Conservation (phyloP, 371 early-diverging fungal species). For the Aphelidium insulamus region DNA sequence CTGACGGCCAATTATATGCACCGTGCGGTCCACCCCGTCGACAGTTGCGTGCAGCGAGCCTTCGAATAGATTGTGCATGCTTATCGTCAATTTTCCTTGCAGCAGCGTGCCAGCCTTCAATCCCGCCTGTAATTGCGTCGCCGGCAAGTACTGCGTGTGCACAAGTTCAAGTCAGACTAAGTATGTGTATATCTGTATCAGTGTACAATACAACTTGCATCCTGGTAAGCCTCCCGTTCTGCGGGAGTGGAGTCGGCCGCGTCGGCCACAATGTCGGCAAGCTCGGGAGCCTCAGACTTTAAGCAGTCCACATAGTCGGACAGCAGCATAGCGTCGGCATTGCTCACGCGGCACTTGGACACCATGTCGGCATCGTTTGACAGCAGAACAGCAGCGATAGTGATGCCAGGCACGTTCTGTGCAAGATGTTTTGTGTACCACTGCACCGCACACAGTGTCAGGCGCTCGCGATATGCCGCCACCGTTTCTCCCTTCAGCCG, state of each 20-base stretch:
- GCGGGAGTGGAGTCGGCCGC: conserved; percentile 27
- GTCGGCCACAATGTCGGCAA: conserved; percentile 66
- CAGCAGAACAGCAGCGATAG: conserved; percentile 39
- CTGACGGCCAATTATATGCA: conserved; percentile 58
- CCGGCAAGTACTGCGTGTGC: conserved; percentile 33
- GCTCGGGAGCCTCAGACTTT: conserved; percentile 33
- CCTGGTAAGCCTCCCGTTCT: conserved; percentile 17
- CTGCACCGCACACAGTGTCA: conserved; percentile 17
- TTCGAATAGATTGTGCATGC: conserved; percentile 65
- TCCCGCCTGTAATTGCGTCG: conserved; percentile 54
- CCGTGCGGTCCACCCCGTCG: conserved; percentile 39
- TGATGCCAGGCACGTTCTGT: conserved; percentile 4
- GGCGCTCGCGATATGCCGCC: conserved; percentile 79
- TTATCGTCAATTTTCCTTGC: conserved; percentile 63
- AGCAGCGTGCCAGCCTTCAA: conserved; percentile 49
- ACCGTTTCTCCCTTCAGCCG: conserved; percentile 53
- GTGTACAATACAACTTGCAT: conserved; percentile 9
- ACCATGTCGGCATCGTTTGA: conserved; percentile 70
- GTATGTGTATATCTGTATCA: background rate
- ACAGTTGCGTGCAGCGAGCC: conserved; percentile 52
- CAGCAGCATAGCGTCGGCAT: background rate
- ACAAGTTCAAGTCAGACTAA: background rate
- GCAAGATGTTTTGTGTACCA: conserved; percentile 65
- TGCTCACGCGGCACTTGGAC: conserved; percentile 1
- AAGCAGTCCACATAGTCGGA: conserved; percentile 20